Base-by-base conservation (phyloP, 139 green algal genomes). In the Tetraselmis chui region DNA sequence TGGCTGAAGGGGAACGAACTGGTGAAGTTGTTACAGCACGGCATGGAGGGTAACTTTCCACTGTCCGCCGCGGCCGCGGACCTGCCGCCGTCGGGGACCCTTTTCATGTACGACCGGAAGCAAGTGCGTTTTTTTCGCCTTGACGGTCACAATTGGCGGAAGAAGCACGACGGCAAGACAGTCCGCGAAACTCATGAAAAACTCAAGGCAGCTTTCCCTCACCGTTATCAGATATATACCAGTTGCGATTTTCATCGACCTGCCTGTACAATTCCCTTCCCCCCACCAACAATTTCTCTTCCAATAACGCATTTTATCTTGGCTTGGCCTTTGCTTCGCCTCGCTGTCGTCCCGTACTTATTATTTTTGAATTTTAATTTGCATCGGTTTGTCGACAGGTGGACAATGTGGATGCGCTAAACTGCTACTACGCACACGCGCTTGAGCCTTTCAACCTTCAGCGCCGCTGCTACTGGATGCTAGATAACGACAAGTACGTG, bases 101-200 rank as follows among this genome's bases (percentile, higher is more conserved):
- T 93, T 0, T 92, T 83, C 76, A 30, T 93, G 67, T 91, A 90
- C 76, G 84, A 93, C 78, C 81, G 88, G 1, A 90, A 88, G 29
- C 58, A 77, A 2, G 75, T 83, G 22, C 84, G 86, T 2, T 89
- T 85, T 79, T 93, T 92, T 77, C 85, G 90, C 2, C 85, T 84
- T 27, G 90, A 93, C 79, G 87, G 87, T 2, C 88, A 93, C 85
- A 79, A 86, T 2, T 93, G 90, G 90, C 83, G 83, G 26, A 93
- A 91, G 80, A 93, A 93, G 85, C 88, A 89, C 27, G 92, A 96
- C 67, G 90, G 88, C 31, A 94, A 91, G 77, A 93, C 92, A 22
- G 91, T 96, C 24, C 81, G 82, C 23, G 92, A 96, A 81, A 94
- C 92, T 25, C 92, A 96, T 31, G 92, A 95, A 79, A 96, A 96